Base-by-base conservation (phyloP, 1,139 yeast species). In the Yarrowia galli region DNA sequence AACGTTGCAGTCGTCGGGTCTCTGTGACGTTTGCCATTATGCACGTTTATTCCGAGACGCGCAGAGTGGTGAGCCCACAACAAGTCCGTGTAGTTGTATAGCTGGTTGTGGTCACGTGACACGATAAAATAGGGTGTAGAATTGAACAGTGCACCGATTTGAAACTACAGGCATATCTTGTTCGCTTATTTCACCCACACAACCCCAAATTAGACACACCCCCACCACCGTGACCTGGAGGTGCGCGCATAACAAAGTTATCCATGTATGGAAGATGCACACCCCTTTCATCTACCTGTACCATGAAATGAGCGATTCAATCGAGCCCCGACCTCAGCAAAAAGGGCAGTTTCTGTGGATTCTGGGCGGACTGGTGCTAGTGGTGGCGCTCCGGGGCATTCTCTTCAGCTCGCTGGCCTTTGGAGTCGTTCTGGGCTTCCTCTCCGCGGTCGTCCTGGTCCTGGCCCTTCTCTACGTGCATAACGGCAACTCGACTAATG, bases 191-290 rank as follows among this genome's bases (percentile, higher is more conserved):
- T 8, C 15, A 48, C 16, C 36, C 35, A 8, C 20, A 25, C 32
- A n/a, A 10, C 5, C 38, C 15, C 20, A 20, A 7, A 8, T 3
- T 18, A 18, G 4, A 10, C 38, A 7, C 3, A 16, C 10, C 23
- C 54, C 36, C 28, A 38, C 56, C 8, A 36, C 3, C 16, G 13
- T 3, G 15, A 3, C 43, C 8, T 15, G 9, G 43, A 22, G 40
- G 61, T 54, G 61, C 61, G 61, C 60, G 61, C 61, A 43, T 58
- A 58, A 53, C 60, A 36, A 43, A 58, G 64, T 58, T 58, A 58
- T 58, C 51, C 64, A 58, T 58, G 64, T 58, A 58, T 43, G 25
- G 40, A 20, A 43, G 35, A 38, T 40, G 61, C 61, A 54, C 61
- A 54, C 61, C 61, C 61, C 61, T 54, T 40, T 54, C 61, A 54